Conservation (phyloP, 192 early-diverging fungal genomes). For the Haplosporangium gracile region DNA sequence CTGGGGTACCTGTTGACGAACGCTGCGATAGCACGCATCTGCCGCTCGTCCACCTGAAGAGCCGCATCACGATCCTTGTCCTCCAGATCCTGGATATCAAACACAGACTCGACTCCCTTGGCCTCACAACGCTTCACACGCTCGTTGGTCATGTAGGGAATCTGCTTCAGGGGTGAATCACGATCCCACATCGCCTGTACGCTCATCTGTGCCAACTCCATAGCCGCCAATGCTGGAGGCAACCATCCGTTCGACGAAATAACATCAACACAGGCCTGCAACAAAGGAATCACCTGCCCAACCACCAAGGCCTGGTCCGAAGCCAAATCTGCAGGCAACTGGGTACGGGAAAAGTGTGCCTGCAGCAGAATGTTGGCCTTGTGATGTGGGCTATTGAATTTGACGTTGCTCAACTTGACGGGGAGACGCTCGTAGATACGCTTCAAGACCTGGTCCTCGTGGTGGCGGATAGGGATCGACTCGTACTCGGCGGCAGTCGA, state of each 20-base stretch:
- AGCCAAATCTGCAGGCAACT: constrained; percentile 92
- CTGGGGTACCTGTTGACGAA: constrained; percentile 96
- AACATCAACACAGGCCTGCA: constrained; percentile 96
- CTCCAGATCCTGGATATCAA: constrained; percentile 95
- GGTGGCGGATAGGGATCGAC: constrained; percentile 91
- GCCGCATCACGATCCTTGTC: constrained; percentile 82
- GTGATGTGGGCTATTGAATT: constrained; percentile 91
- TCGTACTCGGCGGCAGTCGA: constrained; percentile 95
- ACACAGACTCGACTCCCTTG: constrained; percentile 85
- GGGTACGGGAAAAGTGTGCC: constrained; percentile 92
- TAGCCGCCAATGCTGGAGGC: constrained; percentile 87
- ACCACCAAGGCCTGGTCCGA: constrained; percentile 84
- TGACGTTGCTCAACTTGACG: constrained; percentile 75
- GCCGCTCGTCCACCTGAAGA: constrained; percentile 72
- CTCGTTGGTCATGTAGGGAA: constrained; percentile 85
- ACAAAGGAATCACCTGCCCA: constrained; percentile 80
- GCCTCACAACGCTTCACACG: constrained; percentile 80
- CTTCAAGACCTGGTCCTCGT: constrained; percentile 86
- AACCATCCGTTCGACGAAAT: constrained; percentile 94
- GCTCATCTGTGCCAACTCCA: constrained; percentile 98
- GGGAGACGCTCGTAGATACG: constrained; percentile 88
- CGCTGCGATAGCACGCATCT: constrained; percentile 83
- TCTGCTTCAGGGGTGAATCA: constrained; percentile 91
- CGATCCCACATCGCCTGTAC: constrained; percentile 98
- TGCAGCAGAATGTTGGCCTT: constrained; percentile 95